Base-by-base conservation (phyloP, 2,329 filamentous ascomycete genomes). In the Botrytis sinoallii region DNA sequence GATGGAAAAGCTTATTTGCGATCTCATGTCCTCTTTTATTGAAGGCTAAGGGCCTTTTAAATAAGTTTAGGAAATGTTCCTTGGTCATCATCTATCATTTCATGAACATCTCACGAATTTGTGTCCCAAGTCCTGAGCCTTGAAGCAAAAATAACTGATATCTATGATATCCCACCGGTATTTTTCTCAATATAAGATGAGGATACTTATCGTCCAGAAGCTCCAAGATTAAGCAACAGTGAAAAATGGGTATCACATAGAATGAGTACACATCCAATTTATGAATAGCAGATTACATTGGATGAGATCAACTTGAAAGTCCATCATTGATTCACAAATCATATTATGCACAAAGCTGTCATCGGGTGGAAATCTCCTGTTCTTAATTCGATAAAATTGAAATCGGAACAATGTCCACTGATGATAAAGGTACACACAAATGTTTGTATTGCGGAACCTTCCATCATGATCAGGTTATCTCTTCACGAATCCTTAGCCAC, bases 121-220 rank as follows among this genome's bases (percentile, higher is more conserved):
- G 5, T 52, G 48, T 52, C 48, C 48, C 25, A 52, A 52, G 25
- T 25, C 22, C 22, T 10, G 46, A 52, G 22, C 22, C 46, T 52
- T 52, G 9, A 52, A 52, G 4, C 1, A 5, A 12, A 25, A 25
- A 12, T 4, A 12, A 14, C 2, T 52, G 22, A 12, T 25, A 25
- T 52, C 22, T 12, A 5, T 48, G 4, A 52, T 25, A 25, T 52
- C 4, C 25, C 25, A n/a, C 12, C 25, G 1, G 48, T 52, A n/a
- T 7, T 25, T n/a, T 52, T n/a, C 4, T n/a, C 5, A n/a, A n/a
- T 3, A 6, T 14, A 5, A n/a, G 48, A 52, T 52, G 48, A n/a
- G 4, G 3, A 10, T 52, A 2, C 0, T 12, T 7, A n/a, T 14
- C 12, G 10, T 14, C 48, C 10, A n/a, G 25, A 9, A 52, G 1